phyloP scores from a whole-genome alignment of 805 yeast genomes.

The Torulaspora franciscae region DNA sequence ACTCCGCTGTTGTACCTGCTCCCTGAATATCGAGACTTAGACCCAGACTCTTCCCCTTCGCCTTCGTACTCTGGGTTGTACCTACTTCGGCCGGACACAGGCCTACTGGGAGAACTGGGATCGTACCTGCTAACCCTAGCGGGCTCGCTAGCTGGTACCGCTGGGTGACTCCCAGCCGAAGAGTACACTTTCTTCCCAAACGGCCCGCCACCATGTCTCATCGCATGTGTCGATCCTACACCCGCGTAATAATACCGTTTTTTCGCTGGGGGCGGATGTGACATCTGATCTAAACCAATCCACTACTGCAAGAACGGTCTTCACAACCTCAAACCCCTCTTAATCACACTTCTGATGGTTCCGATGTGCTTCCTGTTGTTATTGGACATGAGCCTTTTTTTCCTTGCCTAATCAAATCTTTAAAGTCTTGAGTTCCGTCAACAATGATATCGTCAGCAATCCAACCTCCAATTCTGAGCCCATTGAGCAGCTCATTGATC shows the following conservation, averaged over 20 bases:
- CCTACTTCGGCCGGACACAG: slow-evolving; percentile 22
- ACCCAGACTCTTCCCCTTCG: neutral
- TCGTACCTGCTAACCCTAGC: slow-evolving; percentile 29
- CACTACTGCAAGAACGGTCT: neutral
- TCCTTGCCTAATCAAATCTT: slow-evolving; percentile 1
- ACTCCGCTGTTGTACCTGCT: slow-evolving; percentile 24
- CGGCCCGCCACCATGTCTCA: slow-evolving; percentile 19
- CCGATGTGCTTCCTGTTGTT: neutral
- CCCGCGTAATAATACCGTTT: slow-evolving; percentile 31
- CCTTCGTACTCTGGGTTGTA: slow-evolving; percentile 26
- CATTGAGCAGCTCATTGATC: neutral
- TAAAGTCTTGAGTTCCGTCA: neutral
- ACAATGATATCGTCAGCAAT: neutral
- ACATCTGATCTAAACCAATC: slow-evolving; percentile 4
- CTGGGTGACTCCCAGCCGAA: slow-evolving; percentile 6
- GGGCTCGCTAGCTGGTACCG: neutral
- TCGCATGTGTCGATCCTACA: slow-evolving; percentile 21
- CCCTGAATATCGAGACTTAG: slow-evolving; percentile 17
- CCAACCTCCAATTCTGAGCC: neutral
- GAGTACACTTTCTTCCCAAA: slow-evolving; percentile 17
- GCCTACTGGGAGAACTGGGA: slow-evolving; percentile 23
- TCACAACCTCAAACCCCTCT: neutral
- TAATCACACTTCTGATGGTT: neutral
- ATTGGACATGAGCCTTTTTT: slow-evolving; percentile 3
- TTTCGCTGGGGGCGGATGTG: slow-evolving; percentile 20